phyloP scores from a whole-genome alignment of 2,329 filamentous ascomycete species.

The Ceratocystiopsis minuta region DNA sequence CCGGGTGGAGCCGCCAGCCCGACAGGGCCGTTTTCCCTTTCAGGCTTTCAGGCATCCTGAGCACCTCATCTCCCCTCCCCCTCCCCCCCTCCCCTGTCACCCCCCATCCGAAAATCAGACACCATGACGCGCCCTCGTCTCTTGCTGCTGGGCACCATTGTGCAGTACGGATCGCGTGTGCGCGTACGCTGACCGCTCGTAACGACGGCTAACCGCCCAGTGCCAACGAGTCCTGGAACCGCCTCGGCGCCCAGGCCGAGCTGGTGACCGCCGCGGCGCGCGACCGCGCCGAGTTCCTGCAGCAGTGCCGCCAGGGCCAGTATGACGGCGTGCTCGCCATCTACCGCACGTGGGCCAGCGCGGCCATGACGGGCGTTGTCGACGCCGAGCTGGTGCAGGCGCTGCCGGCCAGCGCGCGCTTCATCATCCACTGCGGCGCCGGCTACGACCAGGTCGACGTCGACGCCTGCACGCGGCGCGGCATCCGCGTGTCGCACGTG shows the following conservation, averaged over 20 bases:
- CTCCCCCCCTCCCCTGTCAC: too few relatives aligned
- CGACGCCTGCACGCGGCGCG: constrained; percentile 46
- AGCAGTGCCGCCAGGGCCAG: constrained; percentile 6
- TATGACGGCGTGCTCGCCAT: constrained; percentile 6
- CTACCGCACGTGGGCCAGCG: constrained; percentile 48
- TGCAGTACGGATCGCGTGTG: background rate
- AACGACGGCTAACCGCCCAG: too few relatives aligned
- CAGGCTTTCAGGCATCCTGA: too few relatives aligned
- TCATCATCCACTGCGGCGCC: constrained; percentile 49
- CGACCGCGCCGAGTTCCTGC: constrained; percentile 7
- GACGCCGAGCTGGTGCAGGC: constrained; percentile 50
- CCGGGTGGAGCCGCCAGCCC: too few relatives aligned
- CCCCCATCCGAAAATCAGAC: too few relatives aligned
- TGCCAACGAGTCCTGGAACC: constrained; percentile 46
- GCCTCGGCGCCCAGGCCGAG: constrained; percentile 44
- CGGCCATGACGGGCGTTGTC: constrained; percentile 46
- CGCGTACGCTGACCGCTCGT: too few relatives aligned
- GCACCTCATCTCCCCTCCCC: too few relatives aligned
- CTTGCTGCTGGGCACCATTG: background rate
- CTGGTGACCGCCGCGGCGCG: constrained; percentile 25
- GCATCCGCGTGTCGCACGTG: constrained; percentile 59
- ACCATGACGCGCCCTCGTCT: background rate
- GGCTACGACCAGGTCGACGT: constrained; percentile 76
- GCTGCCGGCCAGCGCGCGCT: constrained; percentile 33
- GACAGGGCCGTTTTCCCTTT: too few relatives aligned